Base-by-base conservation (phyloP, 2,329 filamentous ascomycete species). In the Cladophialophora immunda region DNA sequence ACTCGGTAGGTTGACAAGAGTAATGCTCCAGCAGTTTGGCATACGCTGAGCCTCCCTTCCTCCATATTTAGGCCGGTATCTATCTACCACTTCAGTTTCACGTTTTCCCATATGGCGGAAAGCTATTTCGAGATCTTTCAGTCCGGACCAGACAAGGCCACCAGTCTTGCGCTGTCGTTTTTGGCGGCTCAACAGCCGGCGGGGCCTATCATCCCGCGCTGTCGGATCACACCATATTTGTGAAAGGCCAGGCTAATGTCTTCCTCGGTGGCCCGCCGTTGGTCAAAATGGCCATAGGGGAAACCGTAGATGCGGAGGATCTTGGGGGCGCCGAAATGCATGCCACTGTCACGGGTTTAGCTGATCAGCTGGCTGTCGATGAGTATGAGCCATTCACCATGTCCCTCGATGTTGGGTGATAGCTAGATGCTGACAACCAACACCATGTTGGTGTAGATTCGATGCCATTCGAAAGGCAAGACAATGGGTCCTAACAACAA, bases 211-310 rank as follows among this genome's bases (percentile, higher is more conserved):
- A 80, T 60, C 79, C 79, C 1, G 79, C 77, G 2, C 62, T 81
- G 1, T 80, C 80, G 1, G 76, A 82, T 63, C 81, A 82, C 62
- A 81, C 79, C 5, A 80, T 81, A 45, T 81, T 81, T 55, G 79
- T 81, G 0, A 72, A 81, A 45, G 75, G 78, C 11, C 80, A 83
- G 64, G 81, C 79, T 0, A 81, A 83, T 62, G 80, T 78, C 0
- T 83, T 82, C 60, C 74, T 82, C 0, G 81, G 77, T 7, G 81
- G 81, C 0, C 81, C 81, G 0, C 81, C 81, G 0, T 73, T 83
- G 7, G 81, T 83, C 1, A 81, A 82, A 66, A 82, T 82, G 81
- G 81, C 81, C 0, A 83, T 80, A 0, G 81, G 81, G 1, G 81
- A 83, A 58, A 68, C 78, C 0, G 76, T 81, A 25, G 78, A 73